Base-by-base conservation (phyloP, 2,329 filamentous ascomycete species). In the Colletotrichum tofieldiae region DNA sequence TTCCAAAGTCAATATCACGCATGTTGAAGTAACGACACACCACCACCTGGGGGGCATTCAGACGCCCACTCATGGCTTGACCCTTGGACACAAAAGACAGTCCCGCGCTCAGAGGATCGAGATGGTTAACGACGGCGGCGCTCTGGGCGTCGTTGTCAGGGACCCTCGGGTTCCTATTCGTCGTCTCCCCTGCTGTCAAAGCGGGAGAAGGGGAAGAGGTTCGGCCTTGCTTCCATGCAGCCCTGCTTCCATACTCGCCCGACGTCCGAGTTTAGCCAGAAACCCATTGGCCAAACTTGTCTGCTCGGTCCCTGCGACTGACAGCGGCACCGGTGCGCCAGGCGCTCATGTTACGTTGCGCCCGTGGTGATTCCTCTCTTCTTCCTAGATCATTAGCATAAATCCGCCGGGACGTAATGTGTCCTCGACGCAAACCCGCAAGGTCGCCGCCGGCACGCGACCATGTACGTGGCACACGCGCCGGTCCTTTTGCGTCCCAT, bases 281-380 rank as follows among this genome's bases (percentile, higher is more conserved):
- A 65, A 4, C 29, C n/a, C 29, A 55, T 67, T 47, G 56, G 55
- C 63, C 59, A 59, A 35, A 69, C 29, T 60, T 47, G 32, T 55
- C 47, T 51, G 56, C 26, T 32, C 45, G 16, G 39, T 55, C n/a
- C 43, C 39, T 43, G 26, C 41, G 45, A 47, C 45, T 60, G 59
- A 64, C 56, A 68, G 51, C 41, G 58, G 64, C 68, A 62, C 23
- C 56, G n/a, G 45, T 56, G 43, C 65, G 58, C 23, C 16, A 41
- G n/a, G 43, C 32, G n/a, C 18, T 23, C 56, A n/a, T 55, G 62
- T 67, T 52, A 65, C 63, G 63, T 67, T 67, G 55, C 55, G 62
- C 55, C 56, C 20, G n/a, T 43, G 39, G 62, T 62, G 67, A 62
- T 51, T 55, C 41, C 60, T 61, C 67, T 66, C 47, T 63, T 56